Evolutionary conservation across 129 eudicot species (phyloP), one percentile per base, ranked within the genome.

Genomic region (Saussurea involucrata): DNA sequence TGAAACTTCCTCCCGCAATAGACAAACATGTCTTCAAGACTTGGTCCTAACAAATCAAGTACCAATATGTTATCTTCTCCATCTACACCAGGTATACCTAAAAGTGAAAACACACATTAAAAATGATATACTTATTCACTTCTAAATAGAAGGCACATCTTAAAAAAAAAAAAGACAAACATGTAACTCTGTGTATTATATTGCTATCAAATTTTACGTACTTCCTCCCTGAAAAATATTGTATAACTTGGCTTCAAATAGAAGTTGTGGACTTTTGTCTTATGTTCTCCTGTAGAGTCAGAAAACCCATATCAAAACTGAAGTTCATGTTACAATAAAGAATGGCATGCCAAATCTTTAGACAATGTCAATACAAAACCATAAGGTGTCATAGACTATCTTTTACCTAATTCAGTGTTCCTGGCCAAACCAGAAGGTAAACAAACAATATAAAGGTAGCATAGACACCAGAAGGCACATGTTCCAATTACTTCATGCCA

Each of bases 161-260:
- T 22, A 32, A 69, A 71, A 60, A 46, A 27, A 49, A 4, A 58
- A 55, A 44, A 63, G 8, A 49, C 4, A 24, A 64, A 65, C 25
- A 79, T 55, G 70, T 72, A 75, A 33, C 42, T 63, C 32, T 6
- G 24, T 10, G 66, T 60, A 67, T 49, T 3, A 67, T 63, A 29
- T 29, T 65, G 44, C 61, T 34, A 61, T 29, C 64, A 73, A 24
- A 44, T 6, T 7, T 63, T 24, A 88, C 99, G 1, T 88, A 95
- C 99, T 95, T 92, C 97, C 99, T 83, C 99, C 99, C 74, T 95
- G 97, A 57, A 92, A 92, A 88, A 86, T 83, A 66, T 85, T 82
- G 89, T 95, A 95, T 75, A 95, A 53, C 87, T 92, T 92, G 81
- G 99, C 99, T 87, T 95, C 99, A 22, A 92, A 95, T 20, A 95